A percentile compares a stretch with the other conserved stretches of the same genome.
Conservation (phyloP, 495 filamentous ascomycete genomes). For the Elaphomyces granulatus region DNA sequence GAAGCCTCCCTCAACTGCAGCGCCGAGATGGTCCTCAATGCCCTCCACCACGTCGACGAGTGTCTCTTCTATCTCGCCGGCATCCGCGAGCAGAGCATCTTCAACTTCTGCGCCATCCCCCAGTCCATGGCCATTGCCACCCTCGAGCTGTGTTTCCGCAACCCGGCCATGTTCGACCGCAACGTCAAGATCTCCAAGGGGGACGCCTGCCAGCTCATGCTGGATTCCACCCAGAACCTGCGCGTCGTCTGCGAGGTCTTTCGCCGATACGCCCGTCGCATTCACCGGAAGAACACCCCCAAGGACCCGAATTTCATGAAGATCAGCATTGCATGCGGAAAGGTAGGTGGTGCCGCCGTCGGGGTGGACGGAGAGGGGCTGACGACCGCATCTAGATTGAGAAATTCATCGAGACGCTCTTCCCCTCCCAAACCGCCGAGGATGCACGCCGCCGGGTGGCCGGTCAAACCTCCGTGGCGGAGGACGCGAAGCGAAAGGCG, state of each 20-base stretch:
- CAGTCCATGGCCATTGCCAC: constrained; percentile 97
- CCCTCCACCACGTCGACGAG: constrained; percentile 75
- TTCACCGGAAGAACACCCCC: constrained; percentile 90
- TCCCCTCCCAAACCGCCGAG: constrained; percentile 54
- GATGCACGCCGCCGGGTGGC: constrained; percentile 25
- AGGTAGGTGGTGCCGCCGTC: constrained; percentile 38
- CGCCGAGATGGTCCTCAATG: constrained; percentile 88
- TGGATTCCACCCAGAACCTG: constrained; percentile 81
- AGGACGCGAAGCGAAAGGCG: constrained; percentile 33
- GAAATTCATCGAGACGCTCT: constrained; percentile 92
- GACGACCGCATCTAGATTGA: constrained; percentile 49
- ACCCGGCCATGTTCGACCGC: constrained; percentile 70
- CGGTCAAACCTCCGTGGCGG: constrained; percentile 27
- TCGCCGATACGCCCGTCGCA: constrained; percentile 56
- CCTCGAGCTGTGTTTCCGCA: constrained; percentile 78
- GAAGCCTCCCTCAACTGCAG: constrained; percentile 74
- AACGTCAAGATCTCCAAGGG: constrained; percentile 97
- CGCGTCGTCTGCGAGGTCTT: constrained; percentile 66
- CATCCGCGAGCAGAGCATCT: constrained; percentile 92
- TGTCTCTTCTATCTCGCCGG: constrained; percentile 96
- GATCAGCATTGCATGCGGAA: constrained; percentile 80
- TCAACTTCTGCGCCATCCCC: constrained; percentile 99
- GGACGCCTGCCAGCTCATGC: constrained; percentile 81
- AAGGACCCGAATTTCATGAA: constrained; percentile 86
- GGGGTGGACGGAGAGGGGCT: not conserved